Conservation (phyloP, 176 grass and related monocot genomes). For the Triticum timopheevii region DNA sequence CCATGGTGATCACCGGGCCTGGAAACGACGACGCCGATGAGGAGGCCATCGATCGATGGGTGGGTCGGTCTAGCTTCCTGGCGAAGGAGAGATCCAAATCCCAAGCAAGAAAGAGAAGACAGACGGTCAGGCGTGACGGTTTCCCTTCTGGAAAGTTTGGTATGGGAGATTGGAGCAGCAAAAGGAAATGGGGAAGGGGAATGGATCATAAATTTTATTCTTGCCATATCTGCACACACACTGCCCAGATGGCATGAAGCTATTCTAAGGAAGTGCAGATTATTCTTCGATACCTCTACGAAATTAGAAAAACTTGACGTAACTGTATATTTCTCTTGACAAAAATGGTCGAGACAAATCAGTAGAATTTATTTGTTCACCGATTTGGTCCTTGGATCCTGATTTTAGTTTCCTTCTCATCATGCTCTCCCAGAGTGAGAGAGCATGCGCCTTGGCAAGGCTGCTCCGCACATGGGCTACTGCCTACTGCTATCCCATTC, state of each 20-base stretch:
- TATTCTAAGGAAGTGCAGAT: background rate
- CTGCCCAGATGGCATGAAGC: background rate
- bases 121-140: background rate
- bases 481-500: background rate
- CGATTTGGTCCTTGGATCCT: background rate
- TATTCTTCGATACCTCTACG: constrained; percentile 9
- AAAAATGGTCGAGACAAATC: background rate
- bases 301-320: background rate
- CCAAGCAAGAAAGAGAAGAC: background rate
- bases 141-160: constrained; percentile 16
- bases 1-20: constrained; percentile 41
- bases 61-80: background rate
- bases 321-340: background rate
- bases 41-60: constrained; percentile 49
- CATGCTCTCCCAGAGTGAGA: background rate
- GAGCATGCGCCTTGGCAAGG: background rate
- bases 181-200: constrained; percentile 14
- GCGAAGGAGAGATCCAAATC: constrained; percentile 21
- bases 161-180: background rate
- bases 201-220: constrained; percentile 10
- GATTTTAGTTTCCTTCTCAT: constrained; percentile 9
- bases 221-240: constrained; percentile 26
- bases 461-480: background rate
- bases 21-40: constrained; percentile 54
- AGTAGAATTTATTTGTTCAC: constrained; percentile 12